phyloP scores from a whole-genome alignment of 202 grass and related monocot species.

The Bolboschoenoplectus hybrid region DNA sequence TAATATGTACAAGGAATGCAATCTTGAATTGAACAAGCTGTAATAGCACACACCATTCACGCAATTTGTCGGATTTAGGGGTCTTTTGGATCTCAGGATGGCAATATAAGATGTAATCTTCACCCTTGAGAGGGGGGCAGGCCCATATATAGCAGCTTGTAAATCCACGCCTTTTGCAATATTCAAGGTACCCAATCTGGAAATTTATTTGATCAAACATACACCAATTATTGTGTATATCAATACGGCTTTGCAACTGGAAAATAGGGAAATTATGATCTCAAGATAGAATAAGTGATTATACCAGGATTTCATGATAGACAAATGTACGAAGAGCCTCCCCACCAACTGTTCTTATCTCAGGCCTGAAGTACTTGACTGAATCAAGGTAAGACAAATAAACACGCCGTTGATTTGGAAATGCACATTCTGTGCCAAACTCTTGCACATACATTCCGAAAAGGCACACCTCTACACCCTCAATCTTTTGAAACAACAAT shows the following conservation, averaged over 20 bases:
- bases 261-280: conserved; percentile 22
- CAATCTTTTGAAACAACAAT: conserved; percentile 99
- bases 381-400: conserved; percentile 99
- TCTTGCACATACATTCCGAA: conserved; percentile 99
- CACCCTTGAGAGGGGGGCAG: conserved; percentile 91
- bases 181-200: conserved; percentile 99
- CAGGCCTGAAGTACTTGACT: conserved; percentile 99
- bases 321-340: conserved; percentile 93
- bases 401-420: conserved; percentile 90
- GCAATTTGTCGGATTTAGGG: conserved; percentile 97
- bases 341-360: conserved; percentile 82
- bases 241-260: neutral
- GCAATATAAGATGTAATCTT: conserved; percentile 99
- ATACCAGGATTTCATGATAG: conserved; percentile 99
- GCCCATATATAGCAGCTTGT: conserved; percentile 99
- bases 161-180: conserved; percentile 97
- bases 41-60: conserved; percentile 77
- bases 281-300: neutral
- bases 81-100: conserved; percentile 99
- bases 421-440: conserved; percentile 89
- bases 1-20: neutral
- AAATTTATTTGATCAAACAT: conserved; percentile 28
- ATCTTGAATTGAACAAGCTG: neutral
- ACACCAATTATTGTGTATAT: neutral
- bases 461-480: conserved; percentile 99